Evolutionary conservation across 2,329 filamentous ascomycete genomes (phyloP).

Genomic region (Trichoderma sp.): DNA sequence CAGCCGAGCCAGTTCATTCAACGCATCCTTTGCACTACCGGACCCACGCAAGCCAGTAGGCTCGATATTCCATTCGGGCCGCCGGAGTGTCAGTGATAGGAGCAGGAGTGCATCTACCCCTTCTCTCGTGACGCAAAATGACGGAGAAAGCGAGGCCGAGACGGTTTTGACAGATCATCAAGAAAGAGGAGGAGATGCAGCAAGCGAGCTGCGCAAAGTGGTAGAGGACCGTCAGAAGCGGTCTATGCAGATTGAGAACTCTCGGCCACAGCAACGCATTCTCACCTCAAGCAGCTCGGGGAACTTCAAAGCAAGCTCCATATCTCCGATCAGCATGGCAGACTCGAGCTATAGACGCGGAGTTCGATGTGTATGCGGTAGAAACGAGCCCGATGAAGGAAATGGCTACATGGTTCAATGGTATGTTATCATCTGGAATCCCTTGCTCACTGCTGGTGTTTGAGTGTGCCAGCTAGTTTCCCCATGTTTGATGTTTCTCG

Average conservation of each 20-base stretch:
- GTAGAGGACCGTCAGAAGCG: slow-evolving; percentile 51
- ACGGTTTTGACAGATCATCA: slow-evolving; percentile 51
- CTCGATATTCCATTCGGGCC: slow-evolving; percentile 47
- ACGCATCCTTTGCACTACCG: slow-evolving; percentile 55
- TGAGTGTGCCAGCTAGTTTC: not conserved
- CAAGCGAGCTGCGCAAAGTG: slow-evolving; percentile 59
- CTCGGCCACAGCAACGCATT: slow-evolving; percentile 36
- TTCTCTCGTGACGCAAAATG: slow-evolving; percentile 38
- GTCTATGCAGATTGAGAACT: slow-evolving; percentile 32
- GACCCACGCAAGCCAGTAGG: slow-evolving; percentile 51
- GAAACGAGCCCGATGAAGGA: slow-evolving; percentile 43
- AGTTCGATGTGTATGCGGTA: slow-evolving; percentile 58
- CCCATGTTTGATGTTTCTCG: not conserved
- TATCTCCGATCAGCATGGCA: slow-evolving; percentile 53
- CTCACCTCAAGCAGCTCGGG: slow-evolving; percentile 32
- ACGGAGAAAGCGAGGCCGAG: slow-evolving; percentile 58
- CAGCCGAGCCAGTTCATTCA: slow-evolving; percentile 55
- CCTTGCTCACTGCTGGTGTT: not conserved
- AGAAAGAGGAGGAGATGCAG: slow-evolving; percentile 52
- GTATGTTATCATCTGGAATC: slow-evolving; percentile 41
- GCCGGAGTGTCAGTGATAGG: slow-evolving; percentile 50
- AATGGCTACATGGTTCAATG: slow-evolving; percentile 62
- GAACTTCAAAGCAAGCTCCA: slow-evolving; percentile 37
- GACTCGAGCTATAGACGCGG: slow-evolving; percentile 47
- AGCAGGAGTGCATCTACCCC: slow-evolving; percentile 42